Percentiles rank a stretch among this genome's conserved stretches.
These are phyloP conservation scores for Diaporthe longicolla DNA, from an alignment of 2,329 filamentous ascomycete genomes.

Conservation along the genomic window DNA sequence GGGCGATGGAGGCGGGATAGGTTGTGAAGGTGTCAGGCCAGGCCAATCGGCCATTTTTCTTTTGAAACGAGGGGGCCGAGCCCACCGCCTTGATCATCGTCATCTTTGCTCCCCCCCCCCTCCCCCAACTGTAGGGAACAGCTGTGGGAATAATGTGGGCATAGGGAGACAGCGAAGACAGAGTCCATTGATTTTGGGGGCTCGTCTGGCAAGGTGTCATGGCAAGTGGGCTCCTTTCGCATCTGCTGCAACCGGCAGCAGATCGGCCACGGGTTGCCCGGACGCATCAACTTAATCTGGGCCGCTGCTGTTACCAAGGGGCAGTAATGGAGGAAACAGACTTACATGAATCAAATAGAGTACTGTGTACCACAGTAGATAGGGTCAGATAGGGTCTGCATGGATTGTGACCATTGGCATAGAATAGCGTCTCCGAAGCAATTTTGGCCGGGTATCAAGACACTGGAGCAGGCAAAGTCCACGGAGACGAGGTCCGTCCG, in stretches of 20 bases:
- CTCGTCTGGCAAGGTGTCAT: conserved; percentile 12
- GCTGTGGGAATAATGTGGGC: conserved; percentile 11
- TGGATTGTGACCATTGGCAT: not conserved
- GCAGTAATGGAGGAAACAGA: not conserved
- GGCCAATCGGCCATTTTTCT: conserved; percentile 4
- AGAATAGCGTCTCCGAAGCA: not conserved
- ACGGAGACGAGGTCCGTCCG: not conserved
- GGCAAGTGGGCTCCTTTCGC: conserved; percentile 4
- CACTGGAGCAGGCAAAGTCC: not conserved
- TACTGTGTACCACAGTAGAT: not conserved
- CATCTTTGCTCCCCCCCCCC: not conserved
- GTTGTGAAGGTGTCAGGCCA: conserved; percentile 3
- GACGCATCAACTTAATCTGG: conserved; percentile 24
- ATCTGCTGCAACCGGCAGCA: not conserved
- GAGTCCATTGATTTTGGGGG: not conserved
- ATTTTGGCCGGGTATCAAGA: not conserved
- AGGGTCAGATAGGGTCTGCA: not conserved
- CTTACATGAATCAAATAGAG: not conserved
- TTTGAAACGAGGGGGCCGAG: conserved; percentile 22
- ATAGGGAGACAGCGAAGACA: not conserved
- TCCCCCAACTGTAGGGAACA: not conserved
- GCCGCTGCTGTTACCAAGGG: not conserved
- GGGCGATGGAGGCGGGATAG: conserved; percentile 1
- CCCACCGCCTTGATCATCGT: not conserved
- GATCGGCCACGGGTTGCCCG: conserved; percentile 32